Conservation (phyloP, 2,329 filamentous ascomycete genomes). For the Epicoccum sorghinum region DNA sequence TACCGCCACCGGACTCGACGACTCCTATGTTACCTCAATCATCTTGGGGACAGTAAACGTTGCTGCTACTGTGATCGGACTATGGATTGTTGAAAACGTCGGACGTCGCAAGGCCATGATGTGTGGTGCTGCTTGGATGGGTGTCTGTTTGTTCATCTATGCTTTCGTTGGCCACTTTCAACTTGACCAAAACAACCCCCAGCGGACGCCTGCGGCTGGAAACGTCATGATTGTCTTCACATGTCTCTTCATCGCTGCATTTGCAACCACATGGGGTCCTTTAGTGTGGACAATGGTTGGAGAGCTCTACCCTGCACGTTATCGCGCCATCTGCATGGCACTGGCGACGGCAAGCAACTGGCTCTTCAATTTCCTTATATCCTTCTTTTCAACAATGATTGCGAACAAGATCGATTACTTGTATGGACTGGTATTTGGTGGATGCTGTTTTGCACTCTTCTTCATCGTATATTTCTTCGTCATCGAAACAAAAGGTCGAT, state of each 20-base stretch:
- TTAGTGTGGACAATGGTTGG: constrained; percentile 73
- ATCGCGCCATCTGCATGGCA: constrained; percentile 54
- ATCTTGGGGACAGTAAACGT: constrained; percentile 59
- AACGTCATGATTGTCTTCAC: constrained; percentile 71
- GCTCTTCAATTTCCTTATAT: constrained; percentile 54
- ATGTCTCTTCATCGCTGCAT: constrained; percentile 70
- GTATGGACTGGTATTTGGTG: constrained; percentile 79
- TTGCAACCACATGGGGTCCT: constrained; percentile 73
- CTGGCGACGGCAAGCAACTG: constrained; percentile 53
- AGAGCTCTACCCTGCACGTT: constrained; percentile 69
- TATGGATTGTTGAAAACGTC: constrained; percentile 55
- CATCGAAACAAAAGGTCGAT: constrained; percentile 74
- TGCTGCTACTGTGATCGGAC: constrained; percentile 52
- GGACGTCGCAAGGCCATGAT: constrained; percentile 56
- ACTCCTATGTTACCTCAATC: constrained; percentile 56
- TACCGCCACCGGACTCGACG: constrained; percentile 47
- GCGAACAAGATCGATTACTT: constrained; percentile 71
- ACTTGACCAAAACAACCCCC: constrained; percentile 30
- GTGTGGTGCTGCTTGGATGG: constrained; percentile 56
- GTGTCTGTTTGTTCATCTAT: constrained; percentile 64
- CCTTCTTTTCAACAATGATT: constrained; percentile 83
- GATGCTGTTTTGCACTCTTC: constrained; percentile 69
- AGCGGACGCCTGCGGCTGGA: constrained; percentile 55
- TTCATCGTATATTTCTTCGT: constrained; percentile 79
- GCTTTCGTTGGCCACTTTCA: constrained; percentile 53